Base-by-base conservation (phyloP, 2,329 filamentous ascomycete species). In the Xylaria sp. region DNA sequence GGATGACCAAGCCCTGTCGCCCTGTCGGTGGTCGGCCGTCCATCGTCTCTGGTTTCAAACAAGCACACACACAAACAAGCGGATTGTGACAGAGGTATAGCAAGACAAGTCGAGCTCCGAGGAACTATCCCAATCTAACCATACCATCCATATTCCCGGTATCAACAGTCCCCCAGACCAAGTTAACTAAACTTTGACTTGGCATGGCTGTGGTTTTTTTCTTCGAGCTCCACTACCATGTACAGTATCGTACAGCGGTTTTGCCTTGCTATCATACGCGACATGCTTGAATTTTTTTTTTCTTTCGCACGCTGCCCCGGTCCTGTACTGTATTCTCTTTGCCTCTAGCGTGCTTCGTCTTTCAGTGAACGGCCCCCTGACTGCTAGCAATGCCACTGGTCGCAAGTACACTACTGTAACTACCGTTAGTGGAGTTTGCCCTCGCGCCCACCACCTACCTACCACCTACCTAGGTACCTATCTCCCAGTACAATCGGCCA, bases 1-100 rank as follows among this genome's bases (percentile, higher is more conserved):
- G 53, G 54, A 34, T 51, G 45, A 59, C 68, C 68, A 59, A 63
- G 68, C 65, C 68, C 62, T 68, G 54, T 53, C 48, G 68, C 65
- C 68, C 62, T 68, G 54, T 53, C 48, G 58, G 62, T 68, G 58
- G 54, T 57, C 68, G 59, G 57, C 60, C 61, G 47, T 63, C 57
- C 56, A 63, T 45, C 21, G 57, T 59, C 45, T 24, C 42, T 54
- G 39, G 67, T 56, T 64, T 55, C 55, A 57, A 56, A 27, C 61
- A 45, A 61, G 19, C 36, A 67, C 56, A 54, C 11, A 21, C 34
- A 36, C 11, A 36, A 7, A 36, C 59, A 39, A 55, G 42, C 53
- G 21, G 60, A 62, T 39, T 60, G 56, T 58, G 39, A 50, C 53
- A 56, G 67, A 64, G 50, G 50, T 36, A 42, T 42, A 62, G 50